Evolutionary conservation across 106 monocot species (phyloP).

Genomic region (Alisma plantagoaquatica): DNA sequence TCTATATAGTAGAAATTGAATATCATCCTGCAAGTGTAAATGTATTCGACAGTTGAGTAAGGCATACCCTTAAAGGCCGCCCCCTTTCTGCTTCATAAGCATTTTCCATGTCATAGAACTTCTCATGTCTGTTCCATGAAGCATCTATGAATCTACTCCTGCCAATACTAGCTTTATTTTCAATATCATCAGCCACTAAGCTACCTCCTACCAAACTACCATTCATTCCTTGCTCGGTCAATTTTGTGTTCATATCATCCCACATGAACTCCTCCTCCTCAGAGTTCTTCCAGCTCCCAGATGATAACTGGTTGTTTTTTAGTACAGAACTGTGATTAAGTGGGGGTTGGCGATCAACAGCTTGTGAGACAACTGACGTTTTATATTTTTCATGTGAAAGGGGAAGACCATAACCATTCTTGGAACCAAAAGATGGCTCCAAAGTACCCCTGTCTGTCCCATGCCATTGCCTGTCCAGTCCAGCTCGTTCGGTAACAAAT

Average conservation of each 20-base stretch:
- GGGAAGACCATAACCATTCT: constrained; percentile 29
- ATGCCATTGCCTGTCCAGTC: constrained; percentile 23
- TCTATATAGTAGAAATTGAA: too few relatives aligned
- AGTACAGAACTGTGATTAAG: constrained; percentile 6
- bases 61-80: constrained; percentile 27
- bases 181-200: constrained; percentile 27
- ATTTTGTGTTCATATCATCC: constrained; percentile 52
- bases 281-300: constrained; percentile 82
- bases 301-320: constrained; percentile 11
- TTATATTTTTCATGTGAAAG: constrained; percentile 9
- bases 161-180: constrained; percentile 27
- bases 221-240: constrained; percentile 19
- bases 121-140: constrained; percentile 23
- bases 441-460: constrained; percentile 6
- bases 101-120: constrained; percentile 13
- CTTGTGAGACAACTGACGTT: constrained; percentile 12
- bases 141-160: constrained; percentile 28
- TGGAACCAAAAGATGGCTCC: constrained; percentile 7
- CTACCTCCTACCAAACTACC: constrained; percentile 19
- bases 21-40: too few relatives aligned
- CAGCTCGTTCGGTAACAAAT: constrained; percentile 19
- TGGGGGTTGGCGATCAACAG: constrained; percentile 10
- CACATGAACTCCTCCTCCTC: constrained; percentile 96
- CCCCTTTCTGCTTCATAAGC: constrained; percentile 25
- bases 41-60: neutral